Evolutionary conservation across 2,329 filamentous ascomycete genomes (phyloP), one percentile per base, ranked within the genome.

Genomic region (Pseudogymnoascus sp.): DNA sequence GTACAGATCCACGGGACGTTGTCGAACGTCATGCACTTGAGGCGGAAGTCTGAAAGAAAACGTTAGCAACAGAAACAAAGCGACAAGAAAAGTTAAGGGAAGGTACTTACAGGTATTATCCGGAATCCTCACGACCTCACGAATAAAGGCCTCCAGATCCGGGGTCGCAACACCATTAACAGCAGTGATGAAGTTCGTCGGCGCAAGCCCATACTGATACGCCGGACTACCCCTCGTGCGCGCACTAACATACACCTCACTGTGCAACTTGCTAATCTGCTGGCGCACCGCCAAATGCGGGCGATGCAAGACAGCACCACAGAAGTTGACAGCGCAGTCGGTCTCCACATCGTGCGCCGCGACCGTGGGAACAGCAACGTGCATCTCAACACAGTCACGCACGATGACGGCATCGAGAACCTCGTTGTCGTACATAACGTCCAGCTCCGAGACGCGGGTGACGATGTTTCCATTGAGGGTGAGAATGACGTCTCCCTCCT

Each of bases 1-100:
- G 94, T 99, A 40, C 95, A 91, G n/a, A 99, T 92, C 92, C 94
- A 99, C 3, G 93, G 93, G 8, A 99, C 92, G 71, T 95, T 96
- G 75, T 99, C 94, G 72, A 99, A 99, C 0, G 94, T 97, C 75
- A 97, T 91, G n/a, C 94, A 91, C 75, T 93, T 92, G 62, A 99
- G 82, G 16, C 94, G 87, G 85, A 99, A 99, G 77, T 99, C 86
- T 88, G 63, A 56, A 35, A 64, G 59, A 42, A 44, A 42, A 50
- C 23, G 63, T 66, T 53, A 68, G 65, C 40, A 62, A 44, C 71
- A 44, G 16, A 61, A 61, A n/a, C 21, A 47, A 37, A 12, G 21
- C 38, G 2, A 63, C 25, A 18, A 21, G 14, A 16, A 11, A 28
- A 38, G 38, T 7, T 31, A 31, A 2, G 28, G 33, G 11, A 25